phyloP scores from a whole-genome alignment of 2,329 filamentous ascomycete genomes.

The Paraphoma sp. region DNA sequence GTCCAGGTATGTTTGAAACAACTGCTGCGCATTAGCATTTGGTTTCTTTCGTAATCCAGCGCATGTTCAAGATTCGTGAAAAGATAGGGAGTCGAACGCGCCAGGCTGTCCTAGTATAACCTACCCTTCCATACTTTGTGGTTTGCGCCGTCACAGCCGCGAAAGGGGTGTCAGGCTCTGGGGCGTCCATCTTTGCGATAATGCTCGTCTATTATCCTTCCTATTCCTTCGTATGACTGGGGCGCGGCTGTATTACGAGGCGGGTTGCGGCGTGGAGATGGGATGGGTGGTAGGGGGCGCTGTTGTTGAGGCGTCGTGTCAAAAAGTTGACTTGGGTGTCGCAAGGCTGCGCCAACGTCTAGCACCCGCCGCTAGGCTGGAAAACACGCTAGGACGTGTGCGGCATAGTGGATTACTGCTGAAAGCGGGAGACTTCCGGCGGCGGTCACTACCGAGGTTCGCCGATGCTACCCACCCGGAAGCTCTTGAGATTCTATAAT shows the following conservation, averaged over 20 bases:
- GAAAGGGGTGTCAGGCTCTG: slow-evolving; percentile 92
- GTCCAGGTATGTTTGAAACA: slow-evolving; percentile 94
- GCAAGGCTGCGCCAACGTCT: slow-evolving; percentile 25
- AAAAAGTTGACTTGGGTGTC: slow-evolving; percentile 32
- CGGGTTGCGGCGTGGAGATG: not conserved
- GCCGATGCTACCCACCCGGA: slow-evolving; percentile 30
- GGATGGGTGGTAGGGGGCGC: slow-evolving; percentile 11
- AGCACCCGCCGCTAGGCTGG: slow-evolving; percentile 8
- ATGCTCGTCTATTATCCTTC: slow-evolving; percentile 1
- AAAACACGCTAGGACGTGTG: slow-evolving; percentile 11
- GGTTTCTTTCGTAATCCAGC: not conserved
- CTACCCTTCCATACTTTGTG: slow-evolving; percentile 73
- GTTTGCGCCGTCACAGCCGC: slow-evolving; percentile 88
- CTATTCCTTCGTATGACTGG: not conserved
- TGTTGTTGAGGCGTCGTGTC: slow-evolving; percentile 39
- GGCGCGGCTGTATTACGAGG: not conserved
- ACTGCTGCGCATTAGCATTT: slow-evolving; percentile 58
- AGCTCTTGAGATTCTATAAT: not conserved
- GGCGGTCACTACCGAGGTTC: slow-evolving; percentile 31
- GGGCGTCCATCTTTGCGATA: slow-evolving; percentile 72
- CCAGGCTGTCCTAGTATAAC: slow-evolving; percentile 39
- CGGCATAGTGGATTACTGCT: not conserved
- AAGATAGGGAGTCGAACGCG: slow-evolving; percentile 2
- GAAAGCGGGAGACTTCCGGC: slow-evolving; percentile 7
- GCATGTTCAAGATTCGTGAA: not conserved